Percentiles rank a stretch among this genome's conserved stretches.
phyloP scores from a whole-genome alignment of 2,329 filamentous ascomycete species.

The Ophiostoma sp. region DNA sequence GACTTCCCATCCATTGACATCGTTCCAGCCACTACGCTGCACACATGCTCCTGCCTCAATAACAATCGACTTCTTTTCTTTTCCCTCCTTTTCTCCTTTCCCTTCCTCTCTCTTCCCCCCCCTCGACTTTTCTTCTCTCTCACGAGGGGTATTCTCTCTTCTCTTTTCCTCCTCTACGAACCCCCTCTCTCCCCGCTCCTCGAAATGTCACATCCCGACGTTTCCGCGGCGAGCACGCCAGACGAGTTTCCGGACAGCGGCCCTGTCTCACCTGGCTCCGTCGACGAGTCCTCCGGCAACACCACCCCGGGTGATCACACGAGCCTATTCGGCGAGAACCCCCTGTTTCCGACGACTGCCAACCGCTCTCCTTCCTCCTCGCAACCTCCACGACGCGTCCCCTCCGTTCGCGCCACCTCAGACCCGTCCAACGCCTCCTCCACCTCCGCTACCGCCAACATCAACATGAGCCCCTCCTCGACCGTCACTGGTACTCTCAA shows the following conservation, averaged over 20 bases:
- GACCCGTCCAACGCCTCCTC: constrained; percentile 43
- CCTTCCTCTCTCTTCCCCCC: background rate
- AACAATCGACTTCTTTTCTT: background rate
- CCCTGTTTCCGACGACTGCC: constrained; percentile 24
- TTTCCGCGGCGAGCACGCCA: constrained; percentile 48
- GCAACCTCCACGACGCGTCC: constrained; percentile 37
- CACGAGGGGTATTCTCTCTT: background rate
- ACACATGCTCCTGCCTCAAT: constrained; percentile 13
- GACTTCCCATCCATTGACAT: background rate
- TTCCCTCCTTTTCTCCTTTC: background rate
- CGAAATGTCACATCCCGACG: constrained; percentile 36
- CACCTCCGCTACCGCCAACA: constrained; percentile 39
- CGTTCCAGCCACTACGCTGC: background rate
- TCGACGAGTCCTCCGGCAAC: constrained; percentile 48
- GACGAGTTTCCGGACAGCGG: constrained; percentile 46
- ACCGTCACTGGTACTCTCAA: constrained; percentile 77
- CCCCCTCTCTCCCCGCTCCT: background rate
- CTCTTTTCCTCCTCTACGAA: background rate
- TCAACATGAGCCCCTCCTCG: constrained; percentile 75
- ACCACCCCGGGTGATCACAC: constrained; percentile 50
- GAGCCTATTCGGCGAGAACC: constrained; percentile 36
- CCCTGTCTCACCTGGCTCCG: constrained; percentile 47
- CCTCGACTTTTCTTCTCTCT: background rate
- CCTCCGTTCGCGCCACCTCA: constrained; percentile 61
- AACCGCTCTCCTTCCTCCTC: background rate